Conservation (phyloP, 768 basidiomycete species). For the Roridomyces roridus region DNA sequence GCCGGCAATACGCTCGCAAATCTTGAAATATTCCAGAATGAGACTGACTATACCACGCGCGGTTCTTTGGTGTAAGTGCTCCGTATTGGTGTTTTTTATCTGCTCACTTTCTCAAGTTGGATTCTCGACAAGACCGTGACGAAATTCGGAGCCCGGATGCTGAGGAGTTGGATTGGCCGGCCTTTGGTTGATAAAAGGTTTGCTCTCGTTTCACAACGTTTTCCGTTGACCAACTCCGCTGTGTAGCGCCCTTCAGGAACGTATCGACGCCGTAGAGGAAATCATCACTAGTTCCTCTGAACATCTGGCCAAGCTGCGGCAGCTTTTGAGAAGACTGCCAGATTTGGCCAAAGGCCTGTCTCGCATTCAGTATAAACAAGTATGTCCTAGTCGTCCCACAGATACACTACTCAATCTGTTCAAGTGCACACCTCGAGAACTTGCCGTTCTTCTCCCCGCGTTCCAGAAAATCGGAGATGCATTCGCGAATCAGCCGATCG, state of each 20-base stretch:
- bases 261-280: conserved; percentile 87
- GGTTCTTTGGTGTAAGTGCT: conserved; percentile 72
- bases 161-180: conserved; percentile 86
- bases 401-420: background rate
- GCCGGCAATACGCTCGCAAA: conserved; percentile 89
- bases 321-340: conserved; percentile 75
- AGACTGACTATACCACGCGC: conserved; percentile 73
- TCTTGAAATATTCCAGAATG: conserved; percentile 92
- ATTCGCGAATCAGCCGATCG: conserved; percentile 57
- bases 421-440: conserved; percentile 85
- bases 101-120: conserved; percentile 34
- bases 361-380: conserved; percentile 91
- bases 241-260: conserved; percentile 70
- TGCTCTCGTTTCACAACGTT: conserved; percentile 22
- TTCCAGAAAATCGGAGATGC: conserved; percentile 73
- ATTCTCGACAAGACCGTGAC: conserved; percentile 89
- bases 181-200: conserved; percentile 80
- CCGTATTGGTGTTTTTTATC: background rate
- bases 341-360: conserved; percentile 88
- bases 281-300: conserved; percentile 68
- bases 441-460: conserved; percentile 75
- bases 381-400: too few species aligned
- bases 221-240: background rate
- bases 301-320: conserved; percentile 68
- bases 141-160: conserved; percentile 83